Base-by-base conservation (phyloP, 371 early-diverging fungal species). In the Mucor circinelloides region DNA sequence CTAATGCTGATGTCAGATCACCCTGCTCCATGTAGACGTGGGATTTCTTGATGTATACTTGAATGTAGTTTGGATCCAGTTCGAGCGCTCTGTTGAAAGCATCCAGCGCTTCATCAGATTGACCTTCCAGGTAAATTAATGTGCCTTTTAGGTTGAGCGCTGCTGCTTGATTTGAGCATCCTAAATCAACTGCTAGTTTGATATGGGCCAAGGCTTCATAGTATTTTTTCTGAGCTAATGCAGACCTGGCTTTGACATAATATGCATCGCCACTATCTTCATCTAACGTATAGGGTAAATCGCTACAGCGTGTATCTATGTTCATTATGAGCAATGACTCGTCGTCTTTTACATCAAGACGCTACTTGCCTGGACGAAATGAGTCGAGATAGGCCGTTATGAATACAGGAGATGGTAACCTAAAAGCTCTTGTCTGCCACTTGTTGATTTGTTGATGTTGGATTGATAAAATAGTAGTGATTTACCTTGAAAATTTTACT, bases 371-470 rank as follows among this genome's bases (percentile, higher is more conserved):
- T 74, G 85, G 83, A 40, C 89, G 85, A 87, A 94, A 95, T 15
- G 95, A 93, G 62, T 95, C 94, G 70, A 95, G 80, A 69, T 94
- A 95, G 2, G 92, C 93, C 9, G 83, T 82, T 64, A 95, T 90
- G 74, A 95, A 96, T 34, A 95, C 92, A 66, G 86, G 81, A n/a
- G 95, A 95, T 4, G 97, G 98, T 44, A 97, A 81, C 13, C 89
- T 84, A 27, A 83, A 89, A 64, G 79, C 69, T 65, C 80, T 79
- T 21, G 70, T 70, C 77, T 82, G 63, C 5, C 2, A 12, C 48
- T 17, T 28, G 19, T 23, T 36, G 17, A 10, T 58, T 38, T 17
- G 3, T 28, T 28, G 10, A n/a, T n/a, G 19, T 28, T 13, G 6
- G 25, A 50, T 38, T 25, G 31, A 31, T n/a, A 38, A 25, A 58